Percentiles rank a stretch among this genome's conserved stretches.
Evolutionary conservation across 441 rosid species (phyloP).

Genomic region (Kokia cookei): DNA sequence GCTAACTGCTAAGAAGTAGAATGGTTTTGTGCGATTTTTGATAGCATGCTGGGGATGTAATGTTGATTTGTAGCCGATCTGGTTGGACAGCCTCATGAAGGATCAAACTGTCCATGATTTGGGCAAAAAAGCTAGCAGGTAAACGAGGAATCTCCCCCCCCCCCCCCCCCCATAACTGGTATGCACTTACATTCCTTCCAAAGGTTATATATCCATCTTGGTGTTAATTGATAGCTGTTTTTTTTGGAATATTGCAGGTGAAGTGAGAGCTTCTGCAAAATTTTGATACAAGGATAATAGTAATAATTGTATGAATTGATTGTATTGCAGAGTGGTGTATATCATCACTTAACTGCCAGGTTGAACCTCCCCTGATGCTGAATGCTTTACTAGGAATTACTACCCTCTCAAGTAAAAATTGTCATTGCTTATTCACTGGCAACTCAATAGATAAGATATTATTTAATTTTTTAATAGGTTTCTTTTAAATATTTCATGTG

Average conservation of each 20-base stretch:
- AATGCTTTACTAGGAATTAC: too few relatives aligned
- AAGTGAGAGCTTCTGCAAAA: not conserved
- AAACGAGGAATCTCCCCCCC: not conserved
- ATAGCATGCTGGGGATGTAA: slow-evolving; percentile 17
- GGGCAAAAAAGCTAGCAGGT: slow-evolving; percentile 28
- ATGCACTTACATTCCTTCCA: not conserved
- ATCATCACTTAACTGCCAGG: slow-evolving; percentile 16
- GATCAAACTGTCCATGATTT: slow-evolving; percentile 21
- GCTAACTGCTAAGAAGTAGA: not conserved
- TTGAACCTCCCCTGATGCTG: not conserved
- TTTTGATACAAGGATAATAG: not conserved
- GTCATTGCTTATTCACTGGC: too few relatives aligned
- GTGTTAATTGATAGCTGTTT: not conserved
- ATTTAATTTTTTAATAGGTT: too few relatives aligned
- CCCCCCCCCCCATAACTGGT: not conserved
- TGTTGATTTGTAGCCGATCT: slow-evolving; percentile 22
- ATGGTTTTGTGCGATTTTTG: not conserved
- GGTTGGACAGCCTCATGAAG: slow-evolving; percentile 29
- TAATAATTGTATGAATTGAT: not conserved
- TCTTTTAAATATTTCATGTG: too few relatives aligned
- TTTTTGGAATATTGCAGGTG: slow-evolving; percentile 17
- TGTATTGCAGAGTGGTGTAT: slow-evolving; percentile 4
- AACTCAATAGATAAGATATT: too few relatives aligned
- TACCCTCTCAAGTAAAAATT: too few relatives aligned
- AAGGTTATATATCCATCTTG: too few relatives aligned